Base-by-base conservation (phyloP, 2,329 filamentous ascomycete genomes). In the Torrubiella hemipterigena region DNA sequence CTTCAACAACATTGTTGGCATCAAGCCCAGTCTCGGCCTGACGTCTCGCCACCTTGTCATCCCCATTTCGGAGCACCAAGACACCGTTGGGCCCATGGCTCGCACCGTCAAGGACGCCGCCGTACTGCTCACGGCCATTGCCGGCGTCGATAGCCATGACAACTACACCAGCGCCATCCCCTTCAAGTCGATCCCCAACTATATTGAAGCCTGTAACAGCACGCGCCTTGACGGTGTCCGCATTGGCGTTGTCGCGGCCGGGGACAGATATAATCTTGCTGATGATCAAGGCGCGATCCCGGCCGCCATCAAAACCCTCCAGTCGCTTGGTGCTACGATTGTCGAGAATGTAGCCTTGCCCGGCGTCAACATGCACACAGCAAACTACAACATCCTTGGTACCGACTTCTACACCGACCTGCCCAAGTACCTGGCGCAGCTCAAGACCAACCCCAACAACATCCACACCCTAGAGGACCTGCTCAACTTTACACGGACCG, bases 1-100 rank as follows among this genome's bases (percentile, higher is more conserved):
- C 26, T 30, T 38, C 5, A 79, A 71, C 54, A 77, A 77, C 34
- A 47, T 81, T 4, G 77, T 81, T 0, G 78, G 77, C 1, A 73
- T 83, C 43, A 79, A 78, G 49, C 74, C 77, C 0, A 77, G 75
- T 0, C 69, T 80, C 4, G 79, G 79, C 0, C 54, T 81, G 3
- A 78, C 70, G 1, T 77, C 72, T 5, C 61, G 73, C 15, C 52
- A 67, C 36, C 58, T 78, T 4, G 77, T 81, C 2, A 69, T 84
- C 10, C 79, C 80, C 1, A 72, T 83, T 4, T 70, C 65, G 3
- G 51, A 65, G 19, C 67, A 73, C 42, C 73, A 79, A 43, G 80
- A 85, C 42, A 77, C 69, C 0, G 60, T 82, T 1, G 79, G 80
- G 0, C 63, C 69, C 0, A 73, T 85, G 52, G 71, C 70, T 0